Percentiles rank a stretch among this genome's conserved stretches.
Evolutionary conservation across 164 flowering plant species (phyloP).

Genomic region (Stephania cephalantha): DNA sequence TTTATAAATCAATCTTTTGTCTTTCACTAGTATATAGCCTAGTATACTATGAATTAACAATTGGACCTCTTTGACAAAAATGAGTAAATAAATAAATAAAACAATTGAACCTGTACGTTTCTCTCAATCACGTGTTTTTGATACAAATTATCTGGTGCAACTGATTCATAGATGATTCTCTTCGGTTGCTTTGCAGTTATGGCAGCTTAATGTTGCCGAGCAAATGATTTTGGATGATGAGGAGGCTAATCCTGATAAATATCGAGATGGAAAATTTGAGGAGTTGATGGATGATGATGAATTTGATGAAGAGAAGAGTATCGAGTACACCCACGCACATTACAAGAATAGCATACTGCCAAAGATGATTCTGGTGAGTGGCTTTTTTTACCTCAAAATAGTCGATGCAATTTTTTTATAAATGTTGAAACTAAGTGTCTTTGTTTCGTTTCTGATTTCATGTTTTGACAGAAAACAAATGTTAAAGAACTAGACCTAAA

Average conservation of each 20-base stretch:
- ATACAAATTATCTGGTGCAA: background rate
- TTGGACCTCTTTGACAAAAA: background rate
- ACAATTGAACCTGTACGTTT: background rate
- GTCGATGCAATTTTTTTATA: background rate
- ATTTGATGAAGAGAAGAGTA: slow-evolving; percentile 56
- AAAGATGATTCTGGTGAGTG: slow-evolving; percentile 58
- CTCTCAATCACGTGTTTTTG: background rate
- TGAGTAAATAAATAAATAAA: no score
- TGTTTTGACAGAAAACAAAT: slow-evolving; percentile 61
- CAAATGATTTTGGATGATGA: slow-evolving; percentile 89
- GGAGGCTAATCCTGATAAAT: slow-evolving; percentile 82
- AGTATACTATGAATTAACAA: background rate
- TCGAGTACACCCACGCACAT: slow-evolving; percentile 48
- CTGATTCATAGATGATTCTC: background rate
- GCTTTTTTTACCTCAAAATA: background rate
- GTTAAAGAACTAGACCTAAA: slow-evolving; percentile 83
- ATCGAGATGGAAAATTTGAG: slow-evolving; percentile 48
- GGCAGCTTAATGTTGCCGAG: slow-evolving; percentile 93
- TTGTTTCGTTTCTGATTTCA: slow-evolving; percentile 5
- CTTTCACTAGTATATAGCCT: background rate
- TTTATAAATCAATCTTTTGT: background rate
- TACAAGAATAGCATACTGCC: slow-evolving; percentile 59
- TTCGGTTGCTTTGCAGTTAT: slow-evolving; percentile 50
- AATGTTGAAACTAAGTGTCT: background rate
- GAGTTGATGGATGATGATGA: slow-evolving; percentile 58